These are phyloP conservation scores for Chaetomium olivaceum DNA, from an alignment of 2,329 filamentous ascomycete genomes.

Conservation along the genomic window DNA sequence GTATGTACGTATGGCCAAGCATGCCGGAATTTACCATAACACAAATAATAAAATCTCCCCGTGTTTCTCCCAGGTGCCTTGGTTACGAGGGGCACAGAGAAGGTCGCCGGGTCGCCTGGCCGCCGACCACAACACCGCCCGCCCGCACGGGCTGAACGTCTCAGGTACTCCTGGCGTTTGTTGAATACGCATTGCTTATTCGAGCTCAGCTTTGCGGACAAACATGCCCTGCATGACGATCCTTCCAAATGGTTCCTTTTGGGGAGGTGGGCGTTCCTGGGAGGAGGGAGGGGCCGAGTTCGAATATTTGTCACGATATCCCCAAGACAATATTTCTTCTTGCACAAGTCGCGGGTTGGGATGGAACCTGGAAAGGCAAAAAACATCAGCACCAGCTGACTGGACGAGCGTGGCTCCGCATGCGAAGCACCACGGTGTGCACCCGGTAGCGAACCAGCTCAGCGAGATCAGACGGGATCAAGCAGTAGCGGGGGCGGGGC, in stretches of 20 bases:
- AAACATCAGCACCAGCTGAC: slow-evolving; percentile 3
- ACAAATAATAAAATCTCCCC: background rate
- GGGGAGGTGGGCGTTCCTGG: background rate
- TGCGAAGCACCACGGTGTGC: background rate
- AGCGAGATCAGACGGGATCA: background rate
- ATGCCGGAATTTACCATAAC: too few species aligned
- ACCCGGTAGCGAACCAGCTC: background rate
- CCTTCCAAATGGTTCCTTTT: background rate
- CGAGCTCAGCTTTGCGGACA: background rate
- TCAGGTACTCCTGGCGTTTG: background rate
- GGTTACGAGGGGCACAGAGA: background rate
- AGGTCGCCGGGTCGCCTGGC: slow-evolving; percentile 3
- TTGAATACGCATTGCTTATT: background rate
- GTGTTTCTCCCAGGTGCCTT: background rate
- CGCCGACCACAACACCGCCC: slow-evolving; percentile 4
- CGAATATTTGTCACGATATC: slow-evolving; percentile 1
- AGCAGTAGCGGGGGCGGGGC: background rate
- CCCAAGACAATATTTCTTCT: background rate
- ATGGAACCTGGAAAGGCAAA: background rate
- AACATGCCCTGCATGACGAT: slow-evolving; percentile 1
- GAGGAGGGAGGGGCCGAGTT: background rate
- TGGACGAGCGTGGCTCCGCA: slow-evolving; percentile 8
- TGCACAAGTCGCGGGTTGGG: background rate
- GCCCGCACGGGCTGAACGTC: background rate
- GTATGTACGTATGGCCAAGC: background rate